phyloP scores from a whole-genome alignment of 345 rosid genomes.

The Eucalyptus fibrosa region DNA sequence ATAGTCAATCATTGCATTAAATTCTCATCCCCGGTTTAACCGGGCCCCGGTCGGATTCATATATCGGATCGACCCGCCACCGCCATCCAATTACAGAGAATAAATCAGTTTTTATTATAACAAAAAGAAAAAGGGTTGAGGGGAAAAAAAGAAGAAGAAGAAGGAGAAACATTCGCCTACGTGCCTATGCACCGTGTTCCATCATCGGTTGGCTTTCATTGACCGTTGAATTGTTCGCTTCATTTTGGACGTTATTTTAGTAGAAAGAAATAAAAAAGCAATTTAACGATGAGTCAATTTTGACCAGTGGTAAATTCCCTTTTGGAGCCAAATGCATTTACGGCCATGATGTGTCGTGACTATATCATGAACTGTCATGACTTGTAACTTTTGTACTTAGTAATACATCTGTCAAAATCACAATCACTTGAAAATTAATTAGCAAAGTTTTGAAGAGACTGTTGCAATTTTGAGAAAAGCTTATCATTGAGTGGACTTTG shows the following conservation, averaged over 20 bases:
- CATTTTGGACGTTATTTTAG: not conserved
- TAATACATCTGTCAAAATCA: not conserved
- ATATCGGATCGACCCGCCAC: not conserved
- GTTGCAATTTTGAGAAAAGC: not conserved
- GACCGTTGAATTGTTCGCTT: not conserved
- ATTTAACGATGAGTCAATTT: not conserved
- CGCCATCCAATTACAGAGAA: not conserved
- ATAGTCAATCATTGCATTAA: not conserved
- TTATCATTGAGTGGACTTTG: not conserved
- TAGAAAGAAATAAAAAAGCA: not conserved
- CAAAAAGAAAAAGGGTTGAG: not conserved
- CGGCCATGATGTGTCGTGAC: not conserved
- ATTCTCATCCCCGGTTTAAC: not conserved
- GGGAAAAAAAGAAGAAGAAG: not conserved
- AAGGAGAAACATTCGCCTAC: not conserved
- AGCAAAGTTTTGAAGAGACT: not conserved
- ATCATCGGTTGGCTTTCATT: not conserved
- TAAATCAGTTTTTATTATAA: not conserved
- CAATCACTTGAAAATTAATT: not conserved
- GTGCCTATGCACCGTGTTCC: not conserved
- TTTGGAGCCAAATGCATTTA: not conserved
- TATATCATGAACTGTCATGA: not conserved
- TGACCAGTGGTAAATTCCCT: not conserved
- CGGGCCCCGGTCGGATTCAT: not conserved
- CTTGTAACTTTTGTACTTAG: not conserved